phyloP scores from a whole-genome alignment of 768 basidiomycete species.

The Neoboletus magnificus region DNA sequence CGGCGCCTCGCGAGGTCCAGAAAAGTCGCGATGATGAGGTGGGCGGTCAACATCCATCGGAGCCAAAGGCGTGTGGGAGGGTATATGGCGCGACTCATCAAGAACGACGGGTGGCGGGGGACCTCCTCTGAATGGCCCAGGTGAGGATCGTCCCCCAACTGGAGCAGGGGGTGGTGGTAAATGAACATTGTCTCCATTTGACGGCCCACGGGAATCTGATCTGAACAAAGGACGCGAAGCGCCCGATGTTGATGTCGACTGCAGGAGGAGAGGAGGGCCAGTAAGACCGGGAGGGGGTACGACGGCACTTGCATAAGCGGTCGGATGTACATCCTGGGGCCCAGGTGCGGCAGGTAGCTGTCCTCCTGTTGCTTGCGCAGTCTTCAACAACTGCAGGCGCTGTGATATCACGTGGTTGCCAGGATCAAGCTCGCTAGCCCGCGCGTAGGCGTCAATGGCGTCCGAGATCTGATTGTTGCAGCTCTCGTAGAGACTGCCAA shows the following conservation, averaged over 20 bases:
- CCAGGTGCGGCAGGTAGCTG: slow-evolving; percentile 84
- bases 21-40: slow-evolving; percentile 54
- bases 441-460: slow-evolving; percentile 96
- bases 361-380: slow-evolving; percentile 70
- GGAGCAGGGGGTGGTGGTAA: slow-evolving; percentile 61
- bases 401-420: slow-evolving; percentile 78
- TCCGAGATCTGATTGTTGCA: slow-evolving; percentile 99
- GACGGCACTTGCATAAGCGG: slow-evolving; percentile 81
- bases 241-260: slow-evolving; percentile 35
- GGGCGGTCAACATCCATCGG: slow-evolving; percentile 74
- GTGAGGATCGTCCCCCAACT: slow-evolving; percentile 48
- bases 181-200: slow-evolving; percentile 35
- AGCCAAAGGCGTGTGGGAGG: slow-evolving; percentile 68
- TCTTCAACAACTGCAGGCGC: slow-evolving; percentile 73
- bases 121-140: slow-evolving; percentile 77
- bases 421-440: slow-evolving; percentile 93
- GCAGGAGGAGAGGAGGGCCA: slow-evolving; percentile 65
- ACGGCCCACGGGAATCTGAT: slow-evolving; percentile 63
- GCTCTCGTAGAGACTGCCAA: slow-evolving; percentile 94
- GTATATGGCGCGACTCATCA: slow-evolving; percentile 67
- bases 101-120: slow-evolving; percentile 80
- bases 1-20: slow-evolving; percentile 41
- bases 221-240: slow-evolving; percentile 50
- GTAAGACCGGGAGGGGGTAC: slow-evolving; percentile 66
- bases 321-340: slow-evolving; percentile 95